Percentiles rank a stretch among this genome's conserved stretches.
These are phyloP conservation scores for Aspergillus flavus DNA, from an alignment of 2,329 filamentous ascomycete genomes.

Conservation along the genomic window DNA sequence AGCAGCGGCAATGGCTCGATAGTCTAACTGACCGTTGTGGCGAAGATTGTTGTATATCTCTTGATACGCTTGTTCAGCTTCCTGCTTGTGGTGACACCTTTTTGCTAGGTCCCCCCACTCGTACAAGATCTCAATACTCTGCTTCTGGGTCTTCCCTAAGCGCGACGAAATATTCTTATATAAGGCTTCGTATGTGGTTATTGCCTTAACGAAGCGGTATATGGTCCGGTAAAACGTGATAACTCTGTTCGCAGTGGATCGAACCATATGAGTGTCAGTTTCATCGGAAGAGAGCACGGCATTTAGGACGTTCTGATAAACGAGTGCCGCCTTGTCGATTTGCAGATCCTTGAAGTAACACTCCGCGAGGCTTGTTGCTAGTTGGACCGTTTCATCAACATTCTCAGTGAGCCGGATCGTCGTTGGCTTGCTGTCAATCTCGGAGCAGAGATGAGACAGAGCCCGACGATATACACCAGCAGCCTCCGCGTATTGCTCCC, in stretches of 20 bases:
- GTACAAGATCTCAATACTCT: conserved; percentile 3
- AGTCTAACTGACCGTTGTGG: background rate
- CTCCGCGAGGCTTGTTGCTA: background rate
- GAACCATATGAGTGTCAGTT: background rate
- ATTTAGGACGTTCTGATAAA: conserved; percentile 2
- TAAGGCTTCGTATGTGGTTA: background rate
- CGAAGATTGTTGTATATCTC: background rate
- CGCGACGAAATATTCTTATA: background rate
- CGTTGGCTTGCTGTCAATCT: background rate
- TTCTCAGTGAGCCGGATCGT: conserved; percentile 2
- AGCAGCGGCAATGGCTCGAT: background rate
- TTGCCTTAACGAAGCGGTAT: conserved; percentile 1
- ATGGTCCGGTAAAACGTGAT: background rate
- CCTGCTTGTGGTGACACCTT: background rate
- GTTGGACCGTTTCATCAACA: background rate
- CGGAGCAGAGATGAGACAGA: background rate
- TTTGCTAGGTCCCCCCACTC: background rate
- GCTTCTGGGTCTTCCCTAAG: background rate
- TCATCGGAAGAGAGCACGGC: background rate
- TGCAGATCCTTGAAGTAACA: conserved; percentile 7
- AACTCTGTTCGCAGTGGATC: background rate
- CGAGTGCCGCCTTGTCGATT: background rate
- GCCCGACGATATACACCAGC: background rate
- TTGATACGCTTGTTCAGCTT: background rate
- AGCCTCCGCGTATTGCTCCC: background rate